Percentiles rank a stretch among this genome's conserved stretches.
phyloP scores from a whole-genome alignment of 2,329 filamentous ascomycete species.

The Pseudohalonectria lignicola region DNA sequence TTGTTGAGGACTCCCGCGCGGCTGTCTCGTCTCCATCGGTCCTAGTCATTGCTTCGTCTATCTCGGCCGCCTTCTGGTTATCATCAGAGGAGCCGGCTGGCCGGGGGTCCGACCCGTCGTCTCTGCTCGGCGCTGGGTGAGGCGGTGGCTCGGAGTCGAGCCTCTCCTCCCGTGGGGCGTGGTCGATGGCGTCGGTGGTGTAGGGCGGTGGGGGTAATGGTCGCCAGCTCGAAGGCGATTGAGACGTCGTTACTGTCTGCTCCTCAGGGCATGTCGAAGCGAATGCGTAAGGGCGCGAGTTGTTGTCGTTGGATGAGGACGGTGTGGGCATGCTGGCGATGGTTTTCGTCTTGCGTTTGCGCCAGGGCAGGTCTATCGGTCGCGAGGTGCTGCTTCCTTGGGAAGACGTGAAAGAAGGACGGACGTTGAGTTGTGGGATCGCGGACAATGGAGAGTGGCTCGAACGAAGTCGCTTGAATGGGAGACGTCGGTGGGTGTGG shows the following conservation, averaged over 20 bases:
- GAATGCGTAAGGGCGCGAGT: conserved; percentile 16
- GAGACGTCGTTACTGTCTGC: conserved; percentile 11
- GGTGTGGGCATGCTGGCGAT: conserved; percentile 12
- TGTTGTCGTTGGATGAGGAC: conserved; percentile 7
- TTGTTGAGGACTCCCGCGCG: neutral
- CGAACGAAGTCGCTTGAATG: too few relatives aligned
- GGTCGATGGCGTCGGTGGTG: neutral
- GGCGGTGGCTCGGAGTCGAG: neutral
- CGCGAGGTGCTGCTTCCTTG: too few relatives aligned
- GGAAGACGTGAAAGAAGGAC: too few relatives aligned
- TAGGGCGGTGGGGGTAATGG: conserved; percentile 7
- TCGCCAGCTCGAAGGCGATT: conserved; percentile 14
- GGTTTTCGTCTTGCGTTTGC: too few relatives aligned
- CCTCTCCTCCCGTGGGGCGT: too few relatives aligned
- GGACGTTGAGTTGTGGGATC: too few relatives aligned
- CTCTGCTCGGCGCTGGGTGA: conserved; percentile 1
- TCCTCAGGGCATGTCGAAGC: conserved; percentile 32
- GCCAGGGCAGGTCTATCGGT: too few relatives aligned
- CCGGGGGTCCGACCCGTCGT: conserved; percentile 1
- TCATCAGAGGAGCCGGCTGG: neutral
- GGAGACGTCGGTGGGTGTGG: too few relatives aligned
- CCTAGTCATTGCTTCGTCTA: neutral
- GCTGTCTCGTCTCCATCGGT: neutral
- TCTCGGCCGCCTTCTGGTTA: neutral
- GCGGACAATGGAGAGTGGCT: too few relatives aligned